A percentile compares a stretch with the other conserved stretches of the same genome.
Evolutionary conservation across 257 asterid genomes (phyloP).

Genomic region (Cordia subcordata): DNA sequence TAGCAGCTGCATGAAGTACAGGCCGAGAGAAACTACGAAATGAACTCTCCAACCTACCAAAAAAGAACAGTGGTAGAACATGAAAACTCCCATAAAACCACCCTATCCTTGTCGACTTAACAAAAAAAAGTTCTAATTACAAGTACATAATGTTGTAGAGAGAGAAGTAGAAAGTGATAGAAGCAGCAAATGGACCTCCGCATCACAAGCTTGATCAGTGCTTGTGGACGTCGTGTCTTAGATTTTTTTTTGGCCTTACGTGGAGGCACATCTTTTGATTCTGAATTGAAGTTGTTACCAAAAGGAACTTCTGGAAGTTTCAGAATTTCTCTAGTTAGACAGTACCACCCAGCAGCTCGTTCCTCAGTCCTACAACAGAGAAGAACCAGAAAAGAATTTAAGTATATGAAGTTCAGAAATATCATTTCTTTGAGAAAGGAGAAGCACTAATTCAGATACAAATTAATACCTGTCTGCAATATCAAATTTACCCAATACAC

Average conservation of each 20-base stretch:
- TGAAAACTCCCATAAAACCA: background rate
- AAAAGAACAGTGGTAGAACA: constrained; percentile 17
- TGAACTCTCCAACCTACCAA: constrained; percentile 84
- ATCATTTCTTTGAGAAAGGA: too few species aligned
- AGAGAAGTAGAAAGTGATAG: background rate
- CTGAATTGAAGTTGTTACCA: constrained; percentile 58
- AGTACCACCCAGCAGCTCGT: constrained; percentile 98
- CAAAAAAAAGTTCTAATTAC: background rate
- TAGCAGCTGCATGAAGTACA: constrained; percentile 91
- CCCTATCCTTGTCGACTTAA: too few species aligned
- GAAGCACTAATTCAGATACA: too few species aligned
- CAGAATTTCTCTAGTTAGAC: constrained; percentile 88
- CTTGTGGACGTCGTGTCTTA: constrained; percentile 89
- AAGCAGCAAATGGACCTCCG: constrained; percentile 57
- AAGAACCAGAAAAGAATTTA: background rate
- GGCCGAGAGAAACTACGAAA: constrained; percentile 97
- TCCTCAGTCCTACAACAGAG: constrained; percentile 71
- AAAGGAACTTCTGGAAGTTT: constrained; percentile 91
- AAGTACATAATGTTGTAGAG: background rate
- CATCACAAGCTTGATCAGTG: constrained; percentile 98
- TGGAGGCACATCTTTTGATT: constrained; percentile 59
- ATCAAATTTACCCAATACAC: constrained; percentile 92
- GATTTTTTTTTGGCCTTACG: constrained; percentile 75
- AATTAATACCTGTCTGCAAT: constrained; percentile 75
- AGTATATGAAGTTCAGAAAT: background rate